Percentiles rank a stretch among this genome's conserved stretches.
Evolutionary conservation across 768 basidiomycete species (phyloP).

Genomic region (Podaxis sp.): DNA sequence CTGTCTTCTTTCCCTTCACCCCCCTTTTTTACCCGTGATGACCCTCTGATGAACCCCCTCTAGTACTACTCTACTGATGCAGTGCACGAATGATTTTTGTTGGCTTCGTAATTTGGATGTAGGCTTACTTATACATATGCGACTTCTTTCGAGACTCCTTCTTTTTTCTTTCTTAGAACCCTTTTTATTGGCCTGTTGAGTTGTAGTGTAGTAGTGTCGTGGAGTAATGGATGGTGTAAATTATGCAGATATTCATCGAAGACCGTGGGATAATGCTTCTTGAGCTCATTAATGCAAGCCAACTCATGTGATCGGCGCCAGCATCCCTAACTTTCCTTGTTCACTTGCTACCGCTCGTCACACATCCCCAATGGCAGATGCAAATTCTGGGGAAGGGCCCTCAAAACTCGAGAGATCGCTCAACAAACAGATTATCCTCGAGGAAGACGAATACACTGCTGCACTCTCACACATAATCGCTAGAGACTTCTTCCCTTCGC

Average conservation of each 20-base stretch:
- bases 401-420: constrained; percentile 52
- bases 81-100: constrained; percentile 12
- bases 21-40: constrained; percentile 6
- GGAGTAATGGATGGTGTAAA: constrained; percentile 10
- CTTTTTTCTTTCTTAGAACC: neutral
- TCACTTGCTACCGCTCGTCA: neutral
- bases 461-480: constrained; percentile 91
- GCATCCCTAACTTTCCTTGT: neutral
- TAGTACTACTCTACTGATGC: constrained; percentile 15
- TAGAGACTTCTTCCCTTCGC: constrained; percentile 96
- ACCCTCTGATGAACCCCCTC: constrained; percentile 8
- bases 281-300: neutral
- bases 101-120: constrained; percentile 12
- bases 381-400: constrained; percentile 18
- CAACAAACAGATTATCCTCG: constrained; percentile 69
- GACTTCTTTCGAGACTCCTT: neutral
- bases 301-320: neutral
- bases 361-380: constrained; percentile 16
- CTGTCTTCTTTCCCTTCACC: neutral
- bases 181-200: constrained; percentile 1
- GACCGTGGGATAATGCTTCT: neutral
- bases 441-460: constrained; percentile 94
- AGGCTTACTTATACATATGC: constrained; percentile 17
- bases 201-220: constrained; percentile 10
- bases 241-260: neutral